Evolutionary conservation across 768 basidiomycete genomes (phyloP).

Genomic region (Favolaschia claudopus): DNA sequence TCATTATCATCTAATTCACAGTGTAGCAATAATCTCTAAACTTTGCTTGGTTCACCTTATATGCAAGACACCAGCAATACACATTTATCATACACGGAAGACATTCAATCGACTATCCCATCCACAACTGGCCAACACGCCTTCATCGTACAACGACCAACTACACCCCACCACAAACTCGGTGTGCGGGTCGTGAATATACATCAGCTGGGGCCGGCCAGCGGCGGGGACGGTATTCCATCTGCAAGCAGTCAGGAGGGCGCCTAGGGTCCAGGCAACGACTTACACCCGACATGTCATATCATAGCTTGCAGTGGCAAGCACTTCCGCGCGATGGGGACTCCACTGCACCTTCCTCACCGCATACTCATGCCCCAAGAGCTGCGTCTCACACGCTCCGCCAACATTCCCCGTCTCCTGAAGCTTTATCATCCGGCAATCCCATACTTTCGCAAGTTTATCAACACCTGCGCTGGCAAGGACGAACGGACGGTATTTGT

Average conservation of each 20-base stretch:
- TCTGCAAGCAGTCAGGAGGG: conserved; percentile 44
- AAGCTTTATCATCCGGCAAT: conserved; percentile 82
- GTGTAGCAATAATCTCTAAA: conserved; percentile 14
- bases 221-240: conserved; percentile 74
- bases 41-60: background rate
- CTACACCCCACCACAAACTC: conserved; percentile 93
- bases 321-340: conserved; percentile 74
- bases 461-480: conserved; percentile 86
- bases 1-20: conserved; percentile 8
- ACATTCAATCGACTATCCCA: conserved; percentile 91
- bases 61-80: background rate
- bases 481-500: conserved; percentile 84
- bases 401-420: conserved; percentile 67
- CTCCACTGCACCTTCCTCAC: conserved; percentile 91
- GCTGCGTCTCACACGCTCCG: conserved; percentile 71
- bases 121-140: conserved; percentile 85
- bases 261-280: conserved; percentile 7
- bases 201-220: conserved; percentile 59
- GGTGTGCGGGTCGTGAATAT: conserved; percentile 88
- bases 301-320: conserved; percentile 83
- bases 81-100: conserved; percentile 60
- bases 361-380: conserved; percentile 90
- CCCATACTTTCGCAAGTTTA: conserved; percentile 80
- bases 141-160: conserved; percentile 94
- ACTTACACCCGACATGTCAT: conserved; percentile 94